Evolutionary conservation across 2,329 filamentous ascomycete genomes (phyloP), one percentile per base, ranked within the genome.

Genomic region (Parafenestella ontariensis): DNA sequence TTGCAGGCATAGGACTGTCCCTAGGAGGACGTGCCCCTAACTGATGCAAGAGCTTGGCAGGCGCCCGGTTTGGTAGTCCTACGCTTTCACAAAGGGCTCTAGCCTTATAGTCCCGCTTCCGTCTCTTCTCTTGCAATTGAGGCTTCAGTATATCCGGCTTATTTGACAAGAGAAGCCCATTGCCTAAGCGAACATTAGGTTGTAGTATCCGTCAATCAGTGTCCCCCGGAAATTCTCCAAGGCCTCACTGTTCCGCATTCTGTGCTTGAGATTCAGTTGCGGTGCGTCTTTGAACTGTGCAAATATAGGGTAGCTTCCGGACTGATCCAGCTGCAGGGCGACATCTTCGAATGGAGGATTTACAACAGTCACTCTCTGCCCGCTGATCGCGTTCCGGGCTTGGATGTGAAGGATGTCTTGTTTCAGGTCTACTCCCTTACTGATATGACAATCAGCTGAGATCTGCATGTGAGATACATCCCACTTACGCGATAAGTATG

Each of bases 191-290:
- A 9, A 64, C 59, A n/a, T 66, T 66, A 5, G 61, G 61, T 28
- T 68, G 64, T 33, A 70, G 41, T 11, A 53, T 15, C 61, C 59
- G 46, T 62, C 57, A 8, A 65, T 24, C 18, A 68, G 34, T n/a
- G 60, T 63, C 8, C 67, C 64, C 9, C 64, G 59, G 29, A 66
- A 68, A 1, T 49, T 58, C 11, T 34, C 11, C 33, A 62, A 34
- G 10, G 60, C 59, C 29, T 52, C 46, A 7, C 24, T 31, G 8
- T 53, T 46, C 21, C 11, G 23, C 1, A 39, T 1, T 23, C 49
- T 52, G 18, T 49, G 29, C 15, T 33, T 6, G 1, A 23, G 24
- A 11, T n/a, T 39, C 23, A 57, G 42, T 17, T 47, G 37, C 3
- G 49, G 52, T 23, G 33, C 36, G 17, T 46, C 26, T 31, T 48